Evolutionary conservation across 2,329 filamentous ascomycete species (phyloP), one percentile per base, ranked within the genome.

Genomic region (Penicillium brevicompactum): DNA sequence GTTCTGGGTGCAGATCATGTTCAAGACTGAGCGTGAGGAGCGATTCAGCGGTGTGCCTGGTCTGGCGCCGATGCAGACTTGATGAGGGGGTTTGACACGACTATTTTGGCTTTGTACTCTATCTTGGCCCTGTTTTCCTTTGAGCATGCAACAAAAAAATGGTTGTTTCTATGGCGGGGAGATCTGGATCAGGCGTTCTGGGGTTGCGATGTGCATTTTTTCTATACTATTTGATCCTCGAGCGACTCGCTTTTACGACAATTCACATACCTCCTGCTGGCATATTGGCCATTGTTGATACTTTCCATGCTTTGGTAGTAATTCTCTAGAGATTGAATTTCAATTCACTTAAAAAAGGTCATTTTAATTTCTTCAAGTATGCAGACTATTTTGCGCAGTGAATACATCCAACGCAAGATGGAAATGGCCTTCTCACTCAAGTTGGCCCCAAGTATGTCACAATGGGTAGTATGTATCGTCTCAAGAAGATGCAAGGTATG

Each of bases 11-110:
- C 94, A 97, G 80, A 84, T 99, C 62, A 90, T 97, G 81, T 99
- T 97, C 78, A 94, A 97, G 84, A 97, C 94, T 38, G 94, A 99
- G 81, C 86, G 94, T 61, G 94, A 97, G 77, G 93, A 97, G 82
- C 83, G 92, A 57, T 97, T 86, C 66, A 84, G 81, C 66, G 84
- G 84, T 65, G 86, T 88, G 42, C 86, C 86, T 34, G 86, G 86
- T 53, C 72, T 88, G 69, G 85, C 84, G 13, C 82, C 84, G 18
- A 68, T 69, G 66, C 70, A 67, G 60, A 66, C 60, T 58, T 74
- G 59, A 69, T 52, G 10, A 16, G 47, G 52, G 21, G 50, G 16
- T 46, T 48, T 49, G 49, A 34, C 8, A 13, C 18, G 11, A 5
- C 13, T n/a, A 32, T 18, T 42, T 11, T 30, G 27, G 24, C 24